Percentiles rank a stretch among this genome's conserved stretches.
Evolutionary conservation across 306 rosid species (phyloP).

Genomic region (Cicer chorassanicum): DNA sequence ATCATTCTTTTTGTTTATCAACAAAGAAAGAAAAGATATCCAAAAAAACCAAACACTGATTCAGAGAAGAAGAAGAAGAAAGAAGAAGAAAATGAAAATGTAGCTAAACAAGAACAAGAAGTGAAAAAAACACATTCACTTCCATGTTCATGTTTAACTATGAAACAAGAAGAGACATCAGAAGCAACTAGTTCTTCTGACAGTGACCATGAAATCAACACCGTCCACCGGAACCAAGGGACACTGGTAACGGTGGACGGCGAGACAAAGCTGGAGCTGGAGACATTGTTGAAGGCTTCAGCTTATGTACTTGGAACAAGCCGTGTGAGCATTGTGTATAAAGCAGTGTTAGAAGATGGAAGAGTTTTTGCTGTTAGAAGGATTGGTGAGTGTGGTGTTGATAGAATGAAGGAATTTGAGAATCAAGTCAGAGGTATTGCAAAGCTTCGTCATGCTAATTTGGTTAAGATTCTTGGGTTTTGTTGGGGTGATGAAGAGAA

Average conservation of each 20-base stretch:
- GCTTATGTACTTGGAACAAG: conserved; percentile 78
- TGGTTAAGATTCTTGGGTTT: conserved; percentile 78
- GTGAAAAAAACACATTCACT: conserved; percentile 37
- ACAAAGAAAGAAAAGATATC: conserved; percentile 50
- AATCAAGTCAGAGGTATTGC: conserved; percentile 67
- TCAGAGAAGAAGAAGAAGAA: too few relatives aligned
- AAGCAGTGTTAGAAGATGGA: conserved; percentile 82
- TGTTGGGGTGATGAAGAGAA: conserved; percentile 86
- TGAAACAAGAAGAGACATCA: conserved; percentile 73
- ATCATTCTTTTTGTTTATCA: conserved; percentile 70
- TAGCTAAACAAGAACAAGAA: conserved; percentile 35
- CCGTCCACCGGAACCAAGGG: conserved; percentile 40
- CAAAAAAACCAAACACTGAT: conserved; percentile 25
- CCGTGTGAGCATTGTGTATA: conserved; percentile 76
- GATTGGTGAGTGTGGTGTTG: conserved; percentile 66
- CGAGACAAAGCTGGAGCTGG: conserved; percentile 72
- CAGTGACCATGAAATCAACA: conserved; percentile 56
- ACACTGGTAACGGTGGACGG: conserved; percentile 68
- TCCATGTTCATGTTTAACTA: conserved; percentile 66
- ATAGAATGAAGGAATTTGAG: conserved; percentile 80
- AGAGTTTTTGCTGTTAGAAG: conserved; percentile 81
- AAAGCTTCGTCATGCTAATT: conserved; percentile 70
- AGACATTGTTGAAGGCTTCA: conserved; percentile 79
- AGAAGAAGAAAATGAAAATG: conserved; percentile 39
- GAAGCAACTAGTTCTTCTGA: conserved; percentile 80